Conservation (phyloP, 106 monocot species). For the Amphibolis antarctica region DNA sequence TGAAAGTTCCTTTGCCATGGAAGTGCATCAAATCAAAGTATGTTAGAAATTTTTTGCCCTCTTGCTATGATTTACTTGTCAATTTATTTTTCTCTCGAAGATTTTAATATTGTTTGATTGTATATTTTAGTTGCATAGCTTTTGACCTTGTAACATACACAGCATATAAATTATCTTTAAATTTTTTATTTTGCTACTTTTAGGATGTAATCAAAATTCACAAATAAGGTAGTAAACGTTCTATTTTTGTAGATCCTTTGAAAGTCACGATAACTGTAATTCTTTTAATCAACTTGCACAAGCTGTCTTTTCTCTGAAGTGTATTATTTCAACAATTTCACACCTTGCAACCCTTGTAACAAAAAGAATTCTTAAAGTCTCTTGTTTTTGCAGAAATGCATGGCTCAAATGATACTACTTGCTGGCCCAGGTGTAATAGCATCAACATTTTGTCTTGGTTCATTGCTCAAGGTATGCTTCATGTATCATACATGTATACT, state of each 20-base stretch:
- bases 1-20: constrained; percentile 98
- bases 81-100: neutral
- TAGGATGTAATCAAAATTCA: too few relatives aligned
- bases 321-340: too few relatives aligned
- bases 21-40: constrained; percentile 97
- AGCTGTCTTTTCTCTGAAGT: too few relatives aligned
- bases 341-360: too few relatives aligned
- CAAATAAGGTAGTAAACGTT: too few relatives aligned
- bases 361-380: too few relatives aligned
- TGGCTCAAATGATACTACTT: constrained; percentile 88
- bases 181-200: too few relatives aligned
- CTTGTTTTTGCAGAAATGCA: constrained; percentile 52
- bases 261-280: too few relatives aligned
- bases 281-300: too few relatives aligned
- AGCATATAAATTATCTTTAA: neutral
- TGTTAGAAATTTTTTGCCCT: neutral
- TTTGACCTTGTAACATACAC: neutral
- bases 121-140: too few relatives aligned
- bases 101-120: too few relatives aligned
- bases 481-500: neutral
- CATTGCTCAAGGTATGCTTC: constrained; percentile 53
- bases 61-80: neutral
- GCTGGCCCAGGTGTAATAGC: constrained; percentile 93
- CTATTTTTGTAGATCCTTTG: too few relatives aligned
- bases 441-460: constrained; percentile 82